These are phyloP conservation scores for Trichopus zeylanicus DNA, from an alignment of 116 monocot species.

Conservation along the genomic window DNA sequence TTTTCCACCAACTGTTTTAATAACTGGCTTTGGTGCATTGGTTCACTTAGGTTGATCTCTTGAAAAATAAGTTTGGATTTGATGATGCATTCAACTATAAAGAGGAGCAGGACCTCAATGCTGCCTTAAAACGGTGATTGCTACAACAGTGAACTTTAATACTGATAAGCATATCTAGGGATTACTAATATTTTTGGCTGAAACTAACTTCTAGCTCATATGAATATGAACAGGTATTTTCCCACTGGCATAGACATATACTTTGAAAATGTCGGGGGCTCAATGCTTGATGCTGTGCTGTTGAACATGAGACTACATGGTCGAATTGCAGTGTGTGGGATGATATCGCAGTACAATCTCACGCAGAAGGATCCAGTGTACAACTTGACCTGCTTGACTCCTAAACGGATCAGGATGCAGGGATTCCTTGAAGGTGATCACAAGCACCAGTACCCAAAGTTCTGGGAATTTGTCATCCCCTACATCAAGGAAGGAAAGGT, in stretches of 20 bases:
- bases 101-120: constrained; percentile 54
- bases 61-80: constrained; percentile 68
- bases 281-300: constrained; percentile 70
- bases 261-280: constrained; percentile 70
- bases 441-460: constrained; percentile 43
- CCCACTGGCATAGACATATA: constrained; percentile 72
- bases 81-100: constrained; percentile 82
- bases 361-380: constrained; percentile 26
- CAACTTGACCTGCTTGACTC: constrained; percentile 34
- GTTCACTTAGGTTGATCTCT: constrained; percentile 41
- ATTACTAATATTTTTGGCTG: not conserved
- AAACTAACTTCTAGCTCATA: not conserved
- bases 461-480: constrained; percentile 28
- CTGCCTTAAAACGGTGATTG: constrained; percentile 66
- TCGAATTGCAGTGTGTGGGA: constrained; percentile 64
- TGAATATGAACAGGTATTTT: constrained; percentile 28
- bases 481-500: constrained; percentile 60
- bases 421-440: constrained; percentile 51
- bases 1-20: not conserved
- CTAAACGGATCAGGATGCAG: constrained; percentile 44
- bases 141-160: too few species aligned
- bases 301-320: constrained; percentile 56
- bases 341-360: constrained; percentile 64
- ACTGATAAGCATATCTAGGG: not conserved
- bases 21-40: not conserved